Conservation (phyloP, 257 asterid species). For the Schizonepeta tenuifolia region DNA sequence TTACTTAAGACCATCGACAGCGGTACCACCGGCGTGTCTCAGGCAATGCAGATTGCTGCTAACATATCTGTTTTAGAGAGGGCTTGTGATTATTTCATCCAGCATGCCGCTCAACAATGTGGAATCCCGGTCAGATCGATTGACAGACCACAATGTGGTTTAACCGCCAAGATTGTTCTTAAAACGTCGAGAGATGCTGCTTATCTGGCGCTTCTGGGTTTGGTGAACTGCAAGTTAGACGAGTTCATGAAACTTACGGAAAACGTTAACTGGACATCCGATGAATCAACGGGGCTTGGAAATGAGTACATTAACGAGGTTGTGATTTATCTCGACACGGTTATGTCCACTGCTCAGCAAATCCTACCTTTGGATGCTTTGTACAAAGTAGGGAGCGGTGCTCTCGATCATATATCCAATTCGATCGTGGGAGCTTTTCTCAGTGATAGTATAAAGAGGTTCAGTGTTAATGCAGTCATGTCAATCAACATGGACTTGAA, state of each 20-base stretch:
- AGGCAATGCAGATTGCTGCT: slow-evolving; percentile 97
- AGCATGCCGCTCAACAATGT: slow-evolving; percentile 96
- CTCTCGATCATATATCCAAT: slow-evolving; percentile 79
- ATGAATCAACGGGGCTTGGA: slow-evolving; percentile 63
- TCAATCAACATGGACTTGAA: slow-evolving; percentile 66
- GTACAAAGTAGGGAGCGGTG: slow-evolving; percentile 89
- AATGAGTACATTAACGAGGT: slow-evolving; percentile 81
- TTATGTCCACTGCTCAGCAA: slow-evolving; percentile 89
- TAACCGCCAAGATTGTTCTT: slow-evolving; percentile 83
- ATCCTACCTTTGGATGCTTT: slow-evolving; percentile 84
- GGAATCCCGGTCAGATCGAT: slow-evolving; percentile 85
- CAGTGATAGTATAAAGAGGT: slow-evolving; percentile 75
- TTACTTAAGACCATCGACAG: slow-evolving; percentile 63
- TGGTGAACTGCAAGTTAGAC: slow-evolving; percentile 75
- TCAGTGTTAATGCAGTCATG: slow-evolving; percentile 64
- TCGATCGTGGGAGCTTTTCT: slow-evolving; percentile 70
- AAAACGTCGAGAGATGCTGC: slow-evolving; percentile 94
- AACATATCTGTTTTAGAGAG: slow-evolving; percentile 81
- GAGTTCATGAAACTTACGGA: slow-evolving; percentile 77
- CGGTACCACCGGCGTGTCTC: slow-evolving; percentile 71
- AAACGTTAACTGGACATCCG: slow-evolving; percentile 83
- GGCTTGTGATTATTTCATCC: slow-evolving; percentile 93
- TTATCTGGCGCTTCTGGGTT: slow-evolving; percentile 65
- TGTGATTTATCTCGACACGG: slow-evolving; percentile 77
- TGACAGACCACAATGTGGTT: slow-evolving; percentile 74